Percentiles rank a stretch among this genome's conserved stretches.
phyloP scores from a whole-genome alignment of 768 basidiomycete species.

The Trametes gibbosa region DNA sequence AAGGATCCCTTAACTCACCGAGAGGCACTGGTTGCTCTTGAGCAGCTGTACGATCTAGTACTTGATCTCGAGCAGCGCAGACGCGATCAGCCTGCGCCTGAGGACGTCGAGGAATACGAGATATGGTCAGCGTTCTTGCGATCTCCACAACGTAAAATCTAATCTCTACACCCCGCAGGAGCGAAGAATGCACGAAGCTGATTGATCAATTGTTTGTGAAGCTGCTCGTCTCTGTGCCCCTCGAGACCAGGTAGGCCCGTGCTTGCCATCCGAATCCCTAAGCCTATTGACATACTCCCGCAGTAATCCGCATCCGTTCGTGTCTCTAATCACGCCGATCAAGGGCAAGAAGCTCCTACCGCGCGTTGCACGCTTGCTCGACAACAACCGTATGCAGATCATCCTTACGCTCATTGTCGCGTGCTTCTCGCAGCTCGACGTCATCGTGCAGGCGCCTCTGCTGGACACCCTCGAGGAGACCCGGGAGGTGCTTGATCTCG shows the following conservation, averaged over 20 bases:
- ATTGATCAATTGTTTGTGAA: conserved; percentile 78
- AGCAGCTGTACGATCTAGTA: conserved; percentile 81
- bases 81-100: conserved; percentile 69
- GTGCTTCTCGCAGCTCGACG: conserved; percentile 92
- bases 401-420: conserved; percentile 90
- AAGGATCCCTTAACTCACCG: conserved; percentile 77
- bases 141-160: not conserved
- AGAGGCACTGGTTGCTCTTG: conserved; percentile 75
- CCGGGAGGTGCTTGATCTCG: conserved; percentile 62
- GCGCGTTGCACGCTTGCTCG: conserved; percentile 81
- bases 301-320: conserved; percentile 94
- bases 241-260: conserved; percentile 78
- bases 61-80: conserved; percentile 83
- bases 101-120: conserved; percentile 45
- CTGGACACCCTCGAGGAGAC: conserved; percentile 68
- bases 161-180: conserved; percentile 38
- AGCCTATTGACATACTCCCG: not conserved
- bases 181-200: conserved; percentile 51
- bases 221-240: conserved; percentile 82
- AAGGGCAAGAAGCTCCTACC: conserved; percentile 95
- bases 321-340: conserved; percentile 80
- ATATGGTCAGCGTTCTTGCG: conserved; percentile 43
- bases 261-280: not conserved
- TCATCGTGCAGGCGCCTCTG: conserved; percentile 72
- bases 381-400: conserved; percentile 75